These are phyloP conservation scores for Corchorus olitorius DNA, from an alignment of 345 rosid species.

Conservation along the genomic window DNA sequence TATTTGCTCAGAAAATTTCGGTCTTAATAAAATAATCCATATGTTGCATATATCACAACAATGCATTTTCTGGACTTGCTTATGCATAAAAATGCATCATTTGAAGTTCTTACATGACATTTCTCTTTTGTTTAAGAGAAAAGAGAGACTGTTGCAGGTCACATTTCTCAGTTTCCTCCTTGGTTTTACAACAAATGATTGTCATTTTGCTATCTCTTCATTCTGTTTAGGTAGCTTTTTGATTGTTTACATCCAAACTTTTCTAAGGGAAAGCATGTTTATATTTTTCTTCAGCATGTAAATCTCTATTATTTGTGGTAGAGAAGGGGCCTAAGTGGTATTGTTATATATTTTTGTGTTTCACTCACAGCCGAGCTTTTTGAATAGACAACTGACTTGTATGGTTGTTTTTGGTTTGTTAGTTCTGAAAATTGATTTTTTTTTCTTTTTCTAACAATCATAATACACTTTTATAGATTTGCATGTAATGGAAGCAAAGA, in stretches of 20 bases:
- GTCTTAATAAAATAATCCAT: background rate
- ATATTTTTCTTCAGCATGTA: background rate
- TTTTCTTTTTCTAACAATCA: background rate
- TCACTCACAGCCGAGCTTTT: background rate
- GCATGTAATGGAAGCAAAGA: constrained; percentile 1
- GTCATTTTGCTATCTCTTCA: background rate
- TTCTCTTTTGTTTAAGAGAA: background rate
- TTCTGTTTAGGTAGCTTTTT: background rate
- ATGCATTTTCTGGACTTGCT: background rate
- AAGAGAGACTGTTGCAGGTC: background rate
- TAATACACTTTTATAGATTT: background rate
- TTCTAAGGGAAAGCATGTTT: background rate
- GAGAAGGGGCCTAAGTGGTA: background rate
- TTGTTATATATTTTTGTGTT: background rate
- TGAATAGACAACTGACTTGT: background rate
- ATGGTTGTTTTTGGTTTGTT: background rate
- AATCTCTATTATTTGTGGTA: background rate
- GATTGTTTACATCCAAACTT: background rate
- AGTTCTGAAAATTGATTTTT: background rate
- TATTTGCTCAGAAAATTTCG: background rate
- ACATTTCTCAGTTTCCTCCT: background rate
- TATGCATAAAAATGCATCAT: background rate
- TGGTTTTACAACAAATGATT: background rate
- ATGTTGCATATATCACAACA: no score
- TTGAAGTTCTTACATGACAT: background rate